Evolutionary conservation across 2,329 filamentous ascomycete species (phyloP).

Genomic region (Arthroderma uncinatum): DNA sequence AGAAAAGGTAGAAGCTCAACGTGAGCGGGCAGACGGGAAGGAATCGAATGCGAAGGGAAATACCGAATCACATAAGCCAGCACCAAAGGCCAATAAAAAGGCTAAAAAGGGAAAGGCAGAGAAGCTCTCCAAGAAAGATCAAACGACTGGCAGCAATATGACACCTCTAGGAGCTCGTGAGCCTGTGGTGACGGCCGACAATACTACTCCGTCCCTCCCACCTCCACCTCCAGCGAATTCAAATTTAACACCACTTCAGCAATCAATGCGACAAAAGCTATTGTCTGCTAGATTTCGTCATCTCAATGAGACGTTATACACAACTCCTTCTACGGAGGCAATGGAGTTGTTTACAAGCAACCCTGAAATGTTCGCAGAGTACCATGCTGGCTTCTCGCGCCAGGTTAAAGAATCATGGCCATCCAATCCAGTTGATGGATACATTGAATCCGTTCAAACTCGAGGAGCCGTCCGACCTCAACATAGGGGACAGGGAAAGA

Average conservation of each 20-base stretch:
- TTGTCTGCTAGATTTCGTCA: constrained; percentile 92
- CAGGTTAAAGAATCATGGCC: constrained; percentile 89
- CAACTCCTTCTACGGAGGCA: constrained; percentile 73
- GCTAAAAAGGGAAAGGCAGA: constrained; percentile 23
- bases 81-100: constrained; percentile 15
- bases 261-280: constrained; percentile 88
- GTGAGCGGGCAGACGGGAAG: constrained; percentile 19
- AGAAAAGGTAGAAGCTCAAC: constrained; percentile 15
- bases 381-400: constrained; percentile 89
- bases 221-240: constrained; percentile 29
- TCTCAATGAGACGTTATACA: constrained; percentile 94
- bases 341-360: constrained; percentile 69
- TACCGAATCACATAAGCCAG: neutral
- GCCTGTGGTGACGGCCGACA: constrained; percentile 11
- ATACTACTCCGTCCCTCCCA: constrained; percentile 11
- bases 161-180: neutral
- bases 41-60: constrained; percentile 20
- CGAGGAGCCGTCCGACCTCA: constrained; percentile 47
- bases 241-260: constrained; percentile 83
- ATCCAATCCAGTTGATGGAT: constrained; percentile 85
- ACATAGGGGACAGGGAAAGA: constrained; percentile 34
- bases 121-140: constrained; percentile 14
- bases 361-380: constrained; percentile 90
- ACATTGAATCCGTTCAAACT: constrained; percentile 58
- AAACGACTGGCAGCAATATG: constrained; percentile 2